Evolutionary conservation across 2,329 filamentous ascomycete genomes (phyloP).

Genomic region (Epichloe typhina): DNA sequence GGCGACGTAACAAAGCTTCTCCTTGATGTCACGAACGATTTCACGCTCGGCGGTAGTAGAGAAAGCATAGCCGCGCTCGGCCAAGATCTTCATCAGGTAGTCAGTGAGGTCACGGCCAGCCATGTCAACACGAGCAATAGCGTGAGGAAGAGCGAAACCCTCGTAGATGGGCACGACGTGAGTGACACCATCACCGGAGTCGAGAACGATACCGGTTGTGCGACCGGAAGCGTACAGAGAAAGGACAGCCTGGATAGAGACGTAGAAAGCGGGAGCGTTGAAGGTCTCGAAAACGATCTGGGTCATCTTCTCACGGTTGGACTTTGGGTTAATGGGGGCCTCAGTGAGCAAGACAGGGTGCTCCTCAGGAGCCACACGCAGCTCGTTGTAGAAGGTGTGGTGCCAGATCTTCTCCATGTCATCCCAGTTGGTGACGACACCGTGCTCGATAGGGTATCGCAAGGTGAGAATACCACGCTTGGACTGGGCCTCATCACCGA

Average conservation of each 20-base stretch:
- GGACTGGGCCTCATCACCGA: conserved; percentile 99
- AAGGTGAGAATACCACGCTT: conserved; percentile 99
- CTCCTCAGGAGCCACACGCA: conserved; percentile 99
- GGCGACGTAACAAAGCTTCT: conserved; percentile 99
- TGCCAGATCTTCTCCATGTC: conserved; percentile 99
- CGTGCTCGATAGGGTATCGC: conserved; percentile 99
- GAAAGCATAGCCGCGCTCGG: conserved; percentile 99
- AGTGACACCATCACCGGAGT: conserved; percentile 99
- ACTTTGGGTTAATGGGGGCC: conserved; percentile 99
- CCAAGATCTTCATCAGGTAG: conserved; percentile 99
- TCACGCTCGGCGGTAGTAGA: conserved; percentile 99
- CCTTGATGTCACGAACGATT: conserved; percentile 99
- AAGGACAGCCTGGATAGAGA: conserved; percentile 98
- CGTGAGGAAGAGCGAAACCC: conserved; percentile 99
- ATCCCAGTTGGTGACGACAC: conserved; percentile 99
- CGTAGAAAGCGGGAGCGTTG: conserved; percentile 99
- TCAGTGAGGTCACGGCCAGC: conserved; percentile 99
- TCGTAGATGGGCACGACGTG: conserved; percentile 99
- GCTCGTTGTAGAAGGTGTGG: conserved; percentile 99
- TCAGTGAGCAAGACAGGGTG: conserved; percentile 98
- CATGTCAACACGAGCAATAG: conserved; percentile 99
- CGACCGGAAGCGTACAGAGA: conserved; percentile 99
- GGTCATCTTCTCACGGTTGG: conserved; percentile 99
- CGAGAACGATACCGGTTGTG: conserved; percentile 99
- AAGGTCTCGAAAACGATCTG: conserved; percentile 99